Evolutionary conservation across 176 grass and related monocot genomes (phyloP).

Genomic region (Zea luxurians): DNA sequence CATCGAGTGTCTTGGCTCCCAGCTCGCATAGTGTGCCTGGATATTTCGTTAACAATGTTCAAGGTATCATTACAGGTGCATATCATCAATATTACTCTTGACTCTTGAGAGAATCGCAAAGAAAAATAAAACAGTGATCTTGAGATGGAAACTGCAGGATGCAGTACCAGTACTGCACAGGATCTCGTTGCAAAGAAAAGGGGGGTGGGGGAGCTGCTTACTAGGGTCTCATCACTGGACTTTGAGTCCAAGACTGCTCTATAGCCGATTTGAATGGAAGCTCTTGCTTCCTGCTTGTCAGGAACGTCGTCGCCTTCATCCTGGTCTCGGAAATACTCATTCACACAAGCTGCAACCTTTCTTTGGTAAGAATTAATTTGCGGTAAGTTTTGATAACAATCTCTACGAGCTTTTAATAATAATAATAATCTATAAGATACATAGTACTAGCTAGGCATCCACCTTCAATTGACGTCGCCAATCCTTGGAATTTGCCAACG

Average conservation of each 20-base stretch:
- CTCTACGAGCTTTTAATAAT: not conserved
- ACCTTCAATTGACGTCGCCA: constrained; percentile 89
- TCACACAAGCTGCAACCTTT: constrained; percentile 66
- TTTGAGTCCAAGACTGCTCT: constrained; percentile 80
- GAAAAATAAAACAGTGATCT: not conserved
- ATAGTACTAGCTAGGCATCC: not conserved
- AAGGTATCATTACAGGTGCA: not conserved
- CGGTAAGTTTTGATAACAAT: not conserved
- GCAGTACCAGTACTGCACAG: too few species aligned
- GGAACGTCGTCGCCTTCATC: constrained; percentile 42
- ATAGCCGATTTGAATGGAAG: constrained; percentile 63
- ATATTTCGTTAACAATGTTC: constrained; percentile 27
- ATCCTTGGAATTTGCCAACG: constrained; percentile 70
- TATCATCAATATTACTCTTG: not conserved
- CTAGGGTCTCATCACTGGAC: constrained; percentile 85
- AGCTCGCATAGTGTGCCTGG: constrained; percentile 92
- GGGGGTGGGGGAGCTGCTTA: constrained; percentile 29
- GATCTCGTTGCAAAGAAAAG: too few species aligned
- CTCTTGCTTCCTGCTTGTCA: constrained; percentile 53
- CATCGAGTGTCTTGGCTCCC: constrained; percentile 91
- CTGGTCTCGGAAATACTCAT: constrained; percentile 65
- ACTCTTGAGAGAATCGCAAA: not conserved
- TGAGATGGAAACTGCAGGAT: too few species aligned
- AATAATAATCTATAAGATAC: not conserved
- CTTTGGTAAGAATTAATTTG: constrained; percentile 29